Percentiles rank a stretch among this genome's conserved stretches.
phyloP scores from a whole-genome alignment of 1,284 basidiomycete species.

The Tylopilus orsonianus region DNA sequence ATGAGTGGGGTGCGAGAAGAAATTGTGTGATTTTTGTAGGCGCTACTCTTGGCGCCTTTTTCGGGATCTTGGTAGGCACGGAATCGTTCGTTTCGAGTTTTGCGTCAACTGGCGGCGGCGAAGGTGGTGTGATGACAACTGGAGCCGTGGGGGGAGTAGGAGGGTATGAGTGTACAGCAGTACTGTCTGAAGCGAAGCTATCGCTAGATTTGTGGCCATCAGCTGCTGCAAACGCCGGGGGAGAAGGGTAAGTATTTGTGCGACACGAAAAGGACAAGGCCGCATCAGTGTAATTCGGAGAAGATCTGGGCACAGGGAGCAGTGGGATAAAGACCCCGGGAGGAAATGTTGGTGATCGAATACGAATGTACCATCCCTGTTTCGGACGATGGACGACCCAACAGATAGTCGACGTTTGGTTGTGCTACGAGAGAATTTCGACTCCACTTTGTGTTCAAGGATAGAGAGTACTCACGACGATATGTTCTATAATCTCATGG shows the following conservation, averaged over 20 bases:
- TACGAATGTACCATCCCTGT: conserved; percentile 77
- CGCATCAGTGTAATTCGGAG: conserved; percentile 58
- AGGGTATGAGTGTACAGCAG: conserved; percentile 62
- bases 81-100: conserved; percentile 38
- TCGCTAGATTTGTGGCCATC: conserved; percentile 29
- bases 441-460: background rate
- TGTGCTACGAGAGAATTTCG: conserved; percentile 46
- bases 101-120: conserved; percentile 41
- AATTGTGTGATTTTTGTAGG: conserved; percentile 55
- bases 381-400: conserved; percentile 77
- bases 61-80: conserved; percentile 6
- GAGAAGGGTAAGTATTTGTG: conserved; percentile 42
- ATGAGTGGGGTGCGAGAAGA: conserved; percentile 55
- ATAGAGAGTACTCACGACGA: conserved; percentile 51
- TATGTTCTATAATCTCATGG: conserved; percentile 69
- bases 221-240: conserved; percentile 2
- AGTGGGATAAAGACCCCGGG: conserved; percentile 65
- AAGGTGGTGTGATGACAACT: conserved; percentile 42
- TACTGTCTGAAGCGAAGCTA: conserved; percentile 36
- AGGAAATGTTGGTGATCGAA: conserved; percentile 65
- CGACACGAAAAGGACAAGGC: conserved; percentile 63
- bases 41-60: conserved; percentile 6
- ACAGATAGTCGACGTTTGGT: conserved; percentile 57
- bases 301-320: conserved; percentile 52
- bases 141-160: conserved; percentile 53